Evolutionary conservation across 805 yeast genomes (phyloP).

Genomic region (Myxozyma udenii): DNA sequence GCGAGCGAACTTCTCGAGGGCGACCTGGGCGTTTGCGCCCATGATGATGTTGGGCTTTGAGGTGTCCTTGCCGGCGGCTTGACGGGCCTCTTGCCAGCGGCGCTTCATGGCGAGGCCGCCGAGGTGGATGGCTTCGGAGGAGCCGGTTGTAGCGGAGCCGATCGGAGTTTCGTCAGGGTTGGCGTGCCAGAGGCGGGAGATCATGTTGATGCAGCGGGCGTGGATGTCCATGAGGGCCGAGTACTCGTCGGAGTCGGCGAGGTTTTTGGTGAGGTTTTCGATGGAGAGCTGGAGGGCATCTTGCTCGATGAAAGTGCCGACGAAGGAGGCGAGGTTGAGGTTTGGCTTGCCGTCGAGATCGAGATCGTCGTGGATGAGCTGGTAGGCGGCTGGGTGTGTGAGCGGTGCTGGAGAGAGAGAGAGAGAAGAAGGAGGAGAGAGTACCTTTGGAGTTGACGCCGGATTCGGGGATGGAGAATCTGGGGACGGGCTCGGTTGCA

Average conservation of each 20-base stretch:
- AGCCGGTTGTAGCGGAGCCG: conserved; percentile 92
- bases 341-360: conserved; percentile 80
- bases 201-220: conserved; percentile 74
- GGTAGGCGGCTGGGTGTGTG: conserved; percentile 46
- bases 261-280: conserved; percentile 78
- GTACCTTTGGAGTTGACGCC: conserved; percentile 20
- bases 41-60: conserved; percentile 78
- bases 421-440: neutral
- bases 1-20: conserved; percentile 88
- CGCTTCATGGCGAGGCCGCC: conserved; percentile 93
- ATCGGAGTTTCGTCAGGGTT: conserved; percentile 52
- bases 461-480: conserved; percentile 19
- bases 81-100: conserved; percentile 71
- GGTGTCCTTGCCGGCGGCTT: conserved; percentile 55
- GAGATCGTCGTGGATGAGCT: conserved; percentile 68
- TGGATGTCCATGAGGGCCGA: conserved; percentile 80
- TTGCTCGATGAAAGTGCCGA: conserved; percentile 67
- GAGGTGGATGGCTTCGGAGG: conserved; percentile 89
- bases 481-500: conserved; percentile 26
- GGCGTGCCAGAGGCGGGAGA: conserved; percentile 80
- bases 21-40: conserved; percentile 94
- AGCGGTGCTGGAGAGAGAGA: neutral
- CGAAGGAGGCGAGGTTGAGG: conserved; percentile 77
- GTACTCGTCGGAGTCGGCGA: conserved; percentile 92
- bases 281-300: conserved; percentile 51